Evolutionary conservation across 2,329 filamentous ascomycete species (phyloP), one percentile per base, ranked within the genome.

Genomic region (Calonectria hawksworthii): DNA sequence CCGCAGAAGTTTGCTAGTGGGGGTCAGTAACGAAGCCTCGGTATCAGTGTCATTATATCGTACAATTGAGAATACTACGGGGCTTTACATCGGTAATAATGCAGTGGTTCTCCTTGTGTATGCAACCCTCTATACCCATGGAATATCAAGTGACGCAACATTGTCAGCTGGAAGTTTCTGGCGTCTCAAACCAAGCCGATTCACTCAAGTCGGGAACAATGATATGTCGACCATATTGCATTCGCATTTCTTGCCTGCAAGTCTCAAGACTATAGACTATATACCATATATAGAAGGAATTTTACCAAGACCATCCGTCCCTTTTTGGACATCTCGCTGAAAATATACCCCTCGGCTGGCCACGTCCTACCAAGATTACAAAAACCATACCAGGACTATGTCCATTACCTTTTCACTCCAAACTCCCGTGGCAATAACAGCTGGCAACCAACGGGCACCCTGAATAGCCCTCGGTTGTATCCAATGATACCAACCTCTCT

Each of bases 241-340:
- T 65, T 61, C 28, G 51, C 59, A 64, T 73, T 36, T 73, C 56
- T 52, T 73, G 41, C 65, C 52, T 70, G 70, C 61, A 70, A 70
- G 66, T 50, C 34, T 73, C 64, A 34, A 50, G 41, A 73, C 69
- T 73, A 70, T 73, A 70, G n/a, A 47, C 44, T 47, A 47, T 73
- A 56, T 73, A 75, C 73, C 26, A n/a, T 70, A 47, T 75, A 63
- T 73, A 54, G 54, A 63, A 65, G 56, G 50, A 61, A 69, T 51
- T 63, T 65, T 47, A 52, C n/a, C 44, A 50, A 72, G 16, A 52
- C 61, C 26, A 41, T 36, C 59, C 59, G 23, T 23, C 52, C 72
- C 67, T 21, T 51, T 74, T 44, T 36, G 50, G 59, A 38, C 51
- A 52, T 66, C 61, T 70, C 34, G 9, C 38, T 64, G 16, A 67